Evolutionary conservation across 2,329 filamentous ascomycete genomes (phyloP).

Genomic region (Verruconis gallopava): DNA sequence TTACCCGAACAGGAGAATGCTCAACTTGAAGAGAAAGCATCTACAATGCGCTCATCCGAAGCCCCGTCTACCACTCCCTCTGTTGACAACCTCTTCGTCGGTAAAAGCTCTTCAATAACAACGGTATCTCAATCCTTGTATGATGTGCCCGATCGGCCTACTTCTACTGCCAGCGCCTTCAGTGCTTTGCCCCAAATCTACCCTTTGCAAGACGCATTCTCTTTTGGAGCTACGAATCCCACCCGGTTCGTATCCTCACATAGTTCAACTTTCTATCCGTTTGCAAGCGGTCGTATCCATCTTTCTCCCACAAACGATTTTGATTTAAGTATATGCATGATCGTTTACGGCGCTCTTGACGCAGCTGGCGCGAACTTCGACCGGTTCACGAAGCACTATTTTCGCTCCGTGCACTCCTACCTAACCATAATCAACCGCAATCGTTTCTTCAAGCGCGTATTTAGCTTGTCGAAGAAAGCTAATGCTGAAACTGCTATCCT

Average conservation of each 20-base stretch:
- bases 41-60: neutral
- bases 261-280: too few relatives aligned
- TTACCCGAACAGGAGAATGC: neutral
- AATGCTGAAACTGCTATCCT: constrained; percentile 5
- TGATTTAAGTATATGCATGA: constrained; percentile 5
- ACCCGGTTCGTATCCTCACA: too few relatives aligned
- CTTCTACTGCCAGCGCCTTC: neutral
- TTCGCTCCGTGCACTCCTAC: constrained; percentile 6
- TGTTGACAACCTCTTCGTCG: too few relatives aligned
- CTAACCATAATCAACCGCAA: constrained; percentile 6
- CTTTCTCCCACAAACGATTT: constrained; percentile 3
- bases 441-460: constrained; percentile 2
- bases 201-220: too few relatives aligned
- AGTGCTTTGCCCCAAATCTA: neutral
- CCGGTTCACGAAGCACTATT: constrained; percentile 1
- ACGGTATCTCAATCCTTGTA: neutral
- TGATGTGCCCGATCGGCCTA: neutral
- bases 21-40: neutral
- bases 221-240: too few relatives aligned
- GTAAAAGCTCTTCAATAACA: too few relatives aligned
- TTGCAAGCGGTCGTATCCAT: neutral
- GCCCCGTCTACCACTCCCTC: too few relatives aligned
- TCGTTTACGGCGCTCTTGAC: constrained; percentile 6
- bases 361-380: constrained; percentile 1
- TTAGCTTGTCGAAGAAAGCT: neutral